Base-by-base conservation (phyloP, 805 yeast genomes). In the Metschnikowia similis region DNA sequence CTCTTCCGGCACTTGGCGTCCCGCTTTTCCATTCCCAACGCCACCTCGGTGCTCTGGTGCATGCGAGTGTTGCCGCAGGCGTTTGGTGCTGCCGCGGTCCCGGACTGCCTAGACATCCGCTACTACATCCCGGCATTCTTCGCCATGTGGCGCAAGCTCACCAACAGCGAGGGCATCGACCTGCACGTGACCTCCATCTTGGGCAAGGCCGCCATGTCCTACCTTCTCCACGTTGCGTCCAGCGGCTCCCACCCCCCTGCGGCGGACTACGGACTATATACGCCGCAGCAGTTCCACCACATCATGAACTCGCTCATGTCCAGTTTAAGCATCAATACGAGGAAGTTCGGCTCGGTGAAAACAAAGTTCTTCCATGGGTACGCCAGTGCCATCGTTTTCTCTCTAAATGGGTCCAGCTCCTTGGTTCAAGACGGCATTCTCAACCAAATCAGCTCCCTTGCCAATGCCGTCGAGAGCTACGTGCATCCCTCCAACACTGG, bases 401-500 rank as follows among this genome's bases (percentile, higher is more conserved):
- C 92, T 0, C 66, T 91, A 4, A 75, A 77, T 16, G 85, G 88
- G 0, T 66, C 75, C 4, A 57, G 63, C 35, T 70, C 75, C 0
- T 56, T 69, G 10, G 76, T 66, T 1, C 50, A 62, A 8, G 72
- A 63, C 16, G 82, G 83, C 6, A 73, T 83, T 21, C 63, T 85
- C 56, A 79, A 74, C 14, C 71, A 76, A 44, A 59, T 91, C 5
- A 70, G 72, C 21, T 75, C 81, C 0, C 69, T 87, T 28, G 57
- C 86, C n/a, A 82, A 82, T 48, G 82, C 96, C 0, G 71, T 90
- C 6, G 85, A 81, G 53, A 87, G 96, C 16, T 88, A 85, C 66
- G 84, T 83, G 3, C 97, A 94, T 65, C 99, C 99, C 6, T 90
- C 98, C 0, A 91, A 91, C 64, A 66, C 75, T n/a, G 98, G 97